A percentile compares a stretch with the other conserved stretches of the same genome.
phyloP scores from a whole-genome alignment of 2,329 filamentous ascomycete genomes.

The Botrytis hyacinthi region DNA sequence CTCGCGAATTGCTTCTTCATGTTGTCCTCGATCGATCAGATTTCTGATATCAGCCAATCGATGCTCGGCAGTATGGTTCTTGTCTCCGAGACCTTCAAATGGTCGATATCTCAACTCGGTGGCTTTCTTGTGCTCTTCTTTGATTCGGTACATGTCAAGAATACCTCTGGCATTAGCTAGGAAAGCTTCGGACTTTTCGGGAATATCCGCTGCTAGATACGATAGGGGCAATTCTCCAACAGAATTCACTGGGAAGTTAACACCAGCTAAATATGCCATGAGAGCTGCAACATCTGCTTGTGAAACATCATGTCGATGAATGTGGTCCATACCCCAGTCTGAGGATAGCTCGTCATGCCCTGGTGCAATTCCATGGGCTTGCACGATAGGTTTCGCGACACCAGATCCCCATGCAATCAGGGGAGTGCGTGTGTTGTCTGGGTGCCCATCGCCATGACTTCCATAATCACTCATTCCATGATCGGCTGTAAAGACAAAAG shows the following conservation, averaged over 20 bases:
- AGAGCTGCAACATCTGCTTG: conserved; percentile 93
- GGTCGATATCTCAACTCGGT: conserved; percentile 75
- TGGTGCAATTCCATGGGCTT: conserved; percentile 56
- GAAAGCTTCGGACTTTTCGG: conserved; percentile 79
- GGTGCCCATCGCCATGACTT: conserved; percentile 97
- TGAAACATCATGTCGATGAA: conserved; percentile 84
- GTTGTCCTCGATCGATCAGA: conserved; percentile 63
- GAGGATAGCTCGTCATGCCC: conserved; percentile 91
- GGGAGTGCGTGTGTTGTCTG: conserved; percentile 93
- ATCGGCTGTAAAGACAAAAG: conserved; percentile 95
- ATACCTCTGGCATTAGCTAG: conserved; percentile 83
- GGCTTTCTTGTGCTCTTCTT: conserved; percentile 78
- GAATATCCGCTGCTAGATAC: conserved; percentile 69
- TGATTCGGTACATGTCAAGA: conserved; percentile 93
- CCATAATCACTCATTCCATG: conserved; percentile 99
- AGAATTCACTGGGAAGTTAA: conserved; percentile 92
- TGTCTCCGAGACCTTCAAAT: conserved; percentile 66
- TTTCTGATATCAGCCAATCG: conserved; percentile 66
- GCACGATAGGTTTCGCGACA: conserved; percentile 69
- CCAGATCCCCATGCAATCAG: conserved; percentile 93
- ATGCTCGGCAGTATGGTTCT: conserved; percentile 64
- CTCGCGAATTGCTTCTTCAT: conserved; percentile 75
- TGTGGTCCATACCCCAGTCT: conserved; percentile 79
- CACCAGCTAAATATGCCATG: conserved; percentile 87
- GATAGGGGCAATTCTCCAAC: conserved; percentile 88